Evolutionary conservation across 225 moss, liverwort and hornwort species (phyloP).

Genomic region (Pseudoscleropodium purum): DNA sequence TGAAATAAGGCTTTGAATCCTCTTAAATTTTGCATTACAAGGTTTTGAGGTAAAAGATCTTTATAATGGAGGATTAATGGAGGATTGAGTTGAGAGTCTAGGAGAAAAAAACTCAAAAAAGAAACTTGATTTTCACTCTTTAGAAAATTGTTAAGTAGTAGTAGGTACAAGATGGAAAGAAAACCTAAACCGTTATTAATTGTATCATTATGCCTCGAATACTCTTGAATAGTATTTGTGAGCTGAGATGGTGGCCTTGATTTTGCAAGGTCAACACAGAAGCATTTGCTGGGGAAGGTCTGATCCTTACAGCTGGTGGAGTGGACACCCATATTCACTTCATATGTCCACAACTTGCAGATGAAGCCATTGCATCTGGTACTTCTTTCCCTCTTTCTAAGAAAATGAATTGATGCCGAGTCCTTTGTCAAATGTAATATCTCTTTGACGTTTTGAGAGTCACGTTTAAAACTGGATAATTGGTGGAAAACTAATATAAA

Average conservation of each 20-base stretch:
- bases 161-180: neutral
- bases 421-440: neutral
- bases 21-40: neutral
- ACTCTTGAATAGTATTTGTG: neutral
- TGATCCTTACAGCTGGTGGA: slow-evolving; percentile 85
- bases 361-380: slow-evolving; percentile 77
- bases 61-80: neutral
- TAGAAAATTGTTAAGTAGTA: neutral
- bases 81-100: neutral
- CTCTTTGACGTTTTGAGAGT: neutral
- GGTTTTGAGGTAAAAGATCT: neutral
- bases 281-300: slow-evolving; percentile 62
- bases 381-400: neutral
- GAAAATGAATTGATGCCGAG: neutral
- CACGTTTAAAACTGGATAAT: neutral
- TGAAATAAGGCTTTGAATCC: neutral
- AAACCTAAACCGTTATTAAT: neutral
- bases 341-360: slow-evolving; percentile 81
- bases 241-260: neutral
- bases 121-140: neutral
- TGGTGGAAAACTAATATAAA: neutral
- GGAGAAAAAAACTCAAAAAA: neutral
- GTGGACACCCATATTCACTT: slow-evolving; percentile 85
- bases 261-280: slow-evolving; percentile 80
- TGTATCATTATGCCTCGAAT: neutral